These are phyloP conservation scores for Zhuliangozyma parablackwelliae DNA, from an alignment of 1,139 yeast genomes.

Conservation along the genomic window DNA sequence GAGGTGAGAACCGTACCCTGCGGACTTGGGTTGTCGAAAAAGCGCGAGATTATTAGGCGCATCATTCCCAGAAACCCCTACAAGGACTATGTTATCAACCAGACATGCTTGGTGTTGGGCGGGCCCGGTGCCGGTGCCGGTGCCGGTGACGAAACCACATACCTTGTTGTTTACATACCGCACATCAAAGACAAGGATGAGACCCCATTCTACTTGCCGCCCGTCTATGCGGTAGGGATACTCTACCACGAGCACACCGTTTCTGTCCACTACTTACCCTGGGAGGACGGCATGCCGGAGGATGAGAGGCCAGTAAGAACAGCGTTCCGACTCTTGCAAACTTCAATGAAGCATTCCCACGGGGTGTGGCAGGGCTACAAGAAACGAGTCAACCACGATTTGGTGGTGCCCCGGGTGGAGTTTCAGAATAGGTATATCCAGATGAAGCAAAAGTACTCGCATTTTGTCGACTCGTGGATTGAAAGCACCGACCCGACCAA, in stretches of 20 bases:
- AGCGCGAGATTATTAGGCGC: slow-evolving; percentile 62
- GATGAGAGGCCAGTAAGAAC: slow-evolving; percentile 71
- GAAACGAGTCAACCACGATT: slow-evolving; percentile 84
- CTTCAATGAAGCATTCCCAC: slow-evolving; percentile 76
- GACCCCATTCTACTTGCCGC: slow-evolving; percentile 85
- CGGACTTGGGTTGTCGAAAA: slow-evolving; percentile 30
- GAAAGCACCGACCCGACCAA: slow-evolving; percentile 93
- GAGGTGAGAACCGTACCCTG: slow-evolving; percentile 43
- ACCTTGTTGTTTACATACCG: slow-evolving; percentile 70
- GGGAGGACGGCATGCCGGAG: slow-evolving; percentile 31
- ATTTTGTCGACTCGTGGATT: slow-evolving; percentile 78
- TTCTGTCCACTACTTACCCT: slow-evolving; percentile 82
- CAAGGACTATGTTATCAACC: slow-evolving; percentile 78
- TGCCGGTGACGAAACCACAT: slow-evolving; percentile 12
- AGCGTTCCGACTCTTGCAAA: slow-evolving; percentile 72
- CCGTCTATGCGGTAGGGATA: slow-evolving; percentile 77
- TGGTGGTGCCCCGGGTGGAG: slow-evolving; percentile 73
- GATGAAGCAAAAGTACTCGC: slow-evolving; percentile 77
- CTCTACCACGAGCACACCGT: slow-evolving; percentile 47
- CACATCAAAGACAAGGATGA: slow-evolving; percentile 59
- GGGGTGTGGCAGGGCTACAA: slow-evolving; percentile 84
- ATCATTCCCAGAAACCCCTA: slow-evolving; percentile 87
- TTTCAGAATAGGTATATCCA: slow-evolving; percentile 82
- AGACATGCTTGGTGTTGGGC: slow-evolving; percentile 62
- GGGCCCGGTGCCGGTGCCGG: slow-evolving; percentile 9